Evolutionary conservation across 495 filamentous ascomycete genomes (phyloP), one percentile per base, ranked within the genome.

Genomic region (Penicillium cosmopolitanum): DNA sequence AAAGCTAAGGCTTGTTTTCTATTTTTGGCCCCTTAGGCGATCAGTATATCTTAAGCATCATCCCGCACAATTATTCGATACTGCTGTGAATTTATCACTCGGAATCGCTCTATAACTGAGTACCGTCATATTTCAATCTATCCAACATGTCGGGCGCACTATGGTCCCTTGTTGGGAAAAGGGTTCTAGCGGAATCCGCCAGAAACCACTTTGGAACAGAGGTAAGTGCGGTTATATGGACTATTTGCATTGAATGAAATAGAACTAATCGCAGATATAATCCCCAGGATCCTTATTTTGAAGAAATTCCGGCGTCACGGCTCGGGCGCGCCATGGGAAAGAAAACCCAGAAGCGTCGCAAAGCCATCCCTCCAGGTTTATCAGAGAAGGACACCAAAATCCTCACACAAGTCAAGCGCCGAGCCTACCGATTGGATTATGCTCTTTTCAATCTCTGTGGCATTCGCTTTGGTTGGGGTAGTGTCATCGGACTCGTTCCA

Each of bases 351-450:
- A 89, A 84, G 68, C 77, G 79, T 46, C 84, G 86, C 69, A 90
- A 91, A 59, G 86, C 88, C 1, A 70, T 87, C 19, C 89, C 89
- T 0, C 80, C 80, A 6, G 89, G 88, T 19, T 81, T 97, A 52
- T 92, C 92, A 8, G 73, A 85, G 6, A 85, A 95, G 58, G 96
- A 98, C 72, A 83, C 80, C 63, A 81, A 87, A 54, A 82, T 96
- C 67, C 85, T 98, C 47, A 90, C 85, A 42, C 85, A 86, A 47
- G 89, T 96, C 62, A 92, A 94, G 66, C 80, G 85, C 60, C 81
- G 87, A 56, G 93, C 95, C 28, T 95, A 96, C 73, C 76, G 80
- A 21, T 84, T 96, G 38, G 95, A 98, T 73, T 88, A 88, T 81
- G 82, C 79, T 58, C 80, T 92, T 15, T 91, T 89, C 71, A 93